A percentile compares a stretch with the other conserved stretches of the same genome.
Evolutionary conservation across 495 filamentous ascomycete genomes (phyloP).

Genomic region (Xylaria grammica): DNA sequence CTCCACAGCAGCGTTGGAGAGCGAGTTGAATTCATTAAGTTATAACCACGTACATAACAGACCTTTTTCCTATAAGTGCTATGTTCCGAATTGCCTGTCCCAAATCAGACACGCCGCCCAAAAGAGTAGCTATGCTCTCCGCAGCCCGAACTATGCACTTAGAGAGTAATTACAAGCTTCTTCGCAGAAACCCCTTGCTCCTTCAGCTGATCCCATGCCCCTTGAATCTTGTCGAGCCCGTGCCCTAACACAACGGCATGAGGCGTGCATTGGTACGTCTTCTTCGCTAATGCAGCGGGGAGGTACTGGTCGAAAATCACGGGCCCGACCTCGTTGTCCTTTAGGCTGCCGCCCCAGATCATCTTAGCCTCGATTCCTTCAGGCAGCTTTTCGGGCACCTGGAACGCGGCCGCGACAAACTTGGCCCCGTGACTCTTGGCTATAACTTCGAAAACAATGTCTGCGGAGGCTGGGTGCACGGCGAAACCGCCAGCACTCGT

Average conservation of each 20-base stretch:
- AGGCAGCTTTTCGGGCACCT: conserved; percentile 26
- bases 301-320: conserved; percentile 28
- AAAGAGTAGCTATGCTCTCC: no score
- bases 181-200: conserved; percentile 20
- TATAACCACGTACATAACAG: no score
- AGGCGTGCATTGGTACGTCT: conserved; percentile 26
- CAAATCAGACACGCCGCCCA: no score
- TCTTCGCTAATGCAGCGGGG: conserved; percentile 27
- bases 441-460: conserved; percentile 26
- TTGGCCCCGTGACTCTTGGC: conserved; percentile 27
- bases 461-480: conserved; percentile 21
- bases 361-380: conserved; percentile 32
- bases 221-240: conserved; percentile 30
- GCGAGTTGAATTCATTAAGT: no score
- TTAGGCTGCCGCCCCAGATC: conserved; percentile 25
- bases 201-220: conserved; percentile 26
- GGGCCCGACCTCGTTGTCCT: conserved; percentile 33
- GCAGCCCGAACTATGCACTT: background rate
- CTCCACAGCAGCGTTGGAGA: no score
- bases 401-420: conserved; percentile 34
- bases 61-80: no score
- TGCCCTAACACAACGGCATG: conserved; percentile 30
- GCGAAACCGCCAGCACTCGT: conserved; percentile 26
- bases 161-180: conserved; percentile 33
- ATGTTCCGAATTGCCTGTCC: no score